A percentile compares a stretch with the other conserved stretches of the same genome.
These are phyloP conservation scores for Annulohypoxylon moriforme DNA, from an alignment of 495 filamentous ascomycete genomes.

Conservation along the genomic window DNA sequence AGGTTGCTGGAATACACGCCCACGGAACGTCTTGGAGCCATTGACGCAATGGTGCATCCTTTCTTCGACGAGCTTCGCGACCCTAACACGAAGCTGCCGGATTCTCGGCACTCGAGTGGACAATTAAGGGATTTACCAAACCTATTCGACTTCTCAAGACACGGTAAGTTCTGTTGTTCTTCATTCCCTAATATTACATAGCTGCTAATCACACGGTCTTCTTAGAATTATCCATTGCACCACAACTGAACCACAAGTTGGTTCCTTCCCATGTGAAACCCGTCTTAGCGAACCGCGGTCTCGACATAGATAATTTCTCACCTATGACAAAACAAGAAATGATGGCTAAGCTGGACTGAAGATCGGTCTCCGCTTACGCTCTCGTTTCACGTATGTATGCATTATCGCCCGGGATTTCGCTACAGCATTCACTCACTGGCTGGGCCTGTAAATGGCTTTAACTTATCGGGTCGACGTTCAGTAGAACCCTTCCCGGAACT, in stretches of 20 bases:
- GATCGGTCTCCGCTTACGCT: conserved; percentile 33
- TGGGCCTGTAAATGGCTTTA: conserved; percentile 44
- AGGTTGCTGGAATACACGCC: conserved; percentile 95
- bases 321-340: conserved; percentile 93
- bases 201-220: conserved; percentile 35
- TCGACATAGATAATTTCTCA: conserved; percentile 94
- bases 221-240: conserved; percentile 93
- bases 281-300: conserved; percentile 76
- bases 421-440: conserved; percentile 48
- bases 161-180: conserved; percentile 71
- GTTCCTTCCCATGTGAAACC: conserved; percentile 85
- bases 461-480: conserved; percentile 36
- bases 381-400: conserved; percentile 43
- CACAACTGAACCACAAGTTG: conserved; percentile 84
- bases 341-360: conserved; percentile 97
- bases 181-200: not conserved
- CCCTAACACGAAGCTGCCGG: conserved; percentile 85
- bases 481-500: conserved; percentile 13
- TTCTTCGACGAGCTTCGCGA: conserved; percentile 98
- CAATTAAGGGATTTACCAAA: conserved; percentile 80
- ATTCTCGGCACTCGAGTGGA: conserved; percentile 87
- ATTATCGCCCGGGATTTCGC: conserved; percentile 45
- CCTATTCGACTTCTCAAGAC: conserved; percentile 92
- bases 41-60: conserved; percentile 97
- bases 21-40: conserved; percentile 90